Evolutionary conservation across 495 filamentous ascomycete species (phyloP), one percentile per base, ranked within the genome.

Genomic region (Talaromyces ruber): DNA sequence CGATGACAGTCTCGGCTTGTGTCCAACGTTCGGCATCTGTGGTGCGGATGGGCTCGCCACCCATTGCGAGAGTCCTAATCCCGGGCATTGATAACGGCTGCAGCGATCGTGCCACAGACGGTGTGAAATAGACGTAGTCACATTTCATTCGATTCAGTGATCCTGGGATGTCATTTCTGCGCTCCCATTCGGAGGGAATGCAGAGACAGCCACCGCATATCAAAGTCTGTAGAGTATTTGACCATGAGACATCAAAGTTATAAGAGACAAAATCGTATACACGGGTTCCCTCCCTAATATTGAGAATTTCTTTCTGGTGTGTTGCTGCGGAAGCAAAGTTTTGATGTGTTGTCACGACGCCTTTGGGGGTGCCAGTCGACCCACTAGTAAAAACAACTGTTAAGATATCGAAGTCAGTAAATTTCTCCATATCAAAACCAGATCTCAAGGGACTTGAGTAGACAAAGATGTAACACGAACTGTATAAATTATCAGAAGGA

Each of bases 191-290:
- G 1, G 76, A 77, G 0, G 81, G 81, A n/a, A 84, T 76, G 69
- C 81, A 84, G 7, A 85, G 66, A 32, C 76, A 80, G 14, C 73
- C 82, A 6, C 82, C 82, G 3, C 66, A 63, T 2, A 68, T 66
- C 2, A 85, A 65, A 0, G 81, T 81, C 54, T 72, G 76, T 3
- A 79, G 67, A 65, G 84, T 82, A 56, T 81, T 79, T 62, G 76
- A 72, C 51, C 82, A 75, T 50, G 74, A 75, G 4, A 80, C 76
- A 45, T 82, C 82, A 55, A 83, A 84, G n/a, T 73, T 69, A 63
- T 77, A 81, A 7, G 77, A 74, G 0, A 79, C 75, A 59, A 82
- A 83, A 59, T 84, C 78, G 26, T 81, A 73, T 9, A 75, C 71
- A 56, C 74, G 63, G 2, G 59, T n/a, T 14, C 14, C 14, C 9